Conservation (phyloP, 2,329 filamentous ascomycete genomes). For the Colletotrichum gigasporum region DNA sequence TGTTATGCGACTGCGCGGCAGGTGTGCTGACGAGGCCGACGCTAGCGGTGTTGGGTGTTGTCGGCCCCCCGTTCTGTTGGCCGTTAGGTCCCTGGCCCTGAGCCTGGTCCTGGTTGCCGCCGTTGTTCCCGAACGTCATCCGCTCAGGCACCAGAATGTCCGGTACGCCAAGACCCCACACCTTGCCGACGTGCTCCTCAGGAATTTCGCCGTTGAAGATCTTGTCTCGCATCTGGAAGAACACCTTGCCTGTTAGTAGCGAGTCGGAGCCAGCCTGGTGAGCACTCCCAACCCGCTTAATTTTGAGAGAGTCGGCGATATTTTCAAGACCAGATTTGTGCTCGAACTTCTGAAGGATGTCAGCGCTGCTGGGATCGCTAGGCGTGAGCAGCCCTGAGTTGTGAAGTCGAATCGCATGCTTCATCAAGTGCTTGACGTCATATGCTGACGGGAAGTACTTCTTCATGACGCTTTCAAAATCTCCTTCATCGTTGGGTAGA, state of each 20-base stretch:
- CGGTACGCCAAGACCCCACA: slow-evolving; percentile 88
- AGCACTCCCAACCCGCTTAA: slow-evolving; percentile 85
- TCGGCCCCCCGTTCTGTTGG: slow-evolving; percentile 60
- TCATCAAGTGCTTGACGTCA: slow-evolving; percentile 98
- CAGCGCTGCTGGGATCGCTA: slow-evolving; percentile 70
- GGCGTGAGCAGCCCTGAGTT: slow-evolving; percentile 70
- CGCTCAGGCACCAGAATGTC: slow-evolving; percentile 58
- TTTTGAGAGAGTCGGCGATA: slow-evolving; percentile 90
- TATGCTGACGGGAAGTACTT: slow-evolving; percentile 94
- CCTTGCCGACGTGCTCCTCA: slow-evolving; percentile 85
- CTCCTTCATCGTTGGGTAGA: slow-evolving; percentile 87
- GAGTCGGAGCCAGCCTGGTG: slow-evolving; percentile 96
- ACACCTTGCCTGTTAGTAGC: slow-evolving; percentile 90
- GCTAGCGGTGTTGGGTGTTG: slow-evolving; percentile 75
- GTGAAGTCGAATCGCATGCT: slow-evolving; percentile 80
- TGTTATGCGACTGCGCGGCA: slow-evolving; percentile 61
- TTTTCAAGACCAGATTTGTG: slow-evolving; percentile 93
- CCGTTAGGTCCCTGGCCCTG: slow-evolving; percentile 44
- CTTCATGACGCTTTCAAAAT: slow-evolving; percentile 89
- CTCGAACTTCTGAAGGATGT: slow-evolving; percentile 85
- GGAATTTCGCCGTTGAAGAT: slow-evolving; percentile 87
- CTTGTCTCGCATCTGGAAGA: slow-evolving; percentile 90
- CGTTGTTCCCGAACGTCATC: slow-evolving; percentile 43
- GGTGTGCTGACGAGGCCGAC: slow-evolving; percentile 59
- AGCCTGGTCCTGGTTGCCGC: slow-evolving; percentile 45